Base-by-base conservation (phyloP, 495 filamentous ascomycete species). In the Penicillium steckii region DNA sequence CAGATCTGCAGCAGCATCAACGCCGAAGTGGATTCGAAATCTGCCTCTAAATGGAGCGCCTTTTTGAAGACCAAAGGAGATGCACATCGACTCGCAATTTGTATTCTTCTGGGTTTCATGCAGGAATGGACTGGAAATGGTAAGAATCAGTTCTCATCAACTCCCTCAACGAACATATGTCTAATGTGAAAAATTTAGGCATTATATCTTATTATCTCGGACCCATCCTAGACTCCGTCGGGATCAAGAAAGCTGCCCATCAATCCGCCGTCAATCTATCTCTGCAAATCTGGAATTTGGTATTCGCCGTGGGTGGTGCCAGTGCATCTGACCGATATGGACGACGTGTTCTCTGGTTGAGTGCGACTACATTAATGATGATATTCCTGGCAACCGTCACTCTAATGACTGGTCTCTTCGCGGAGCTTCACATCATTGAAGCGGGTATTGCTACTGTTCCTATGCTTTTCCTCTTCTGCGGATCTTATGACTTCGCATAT, bases 51-150 rank as follows among this genome's bases (percentile, higher is more conserved):
- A 3, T 67, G 52, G 68, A 65, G 51, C 54, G 62, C 59, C 21
- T 85, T 89, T 71, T 75, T 87, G 70, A 69, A 65, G 41, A 85
- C 81, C 44, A 80, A 76, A 60, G 85, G 85, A 48, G 87, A 90
- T 72, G 75, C 84, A 12, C 84, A 85, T 63, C 77, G 85, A 8
- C 57, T 87, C 5, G 43, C 62, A 6, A 67, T 88, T 21, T 79
- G 85, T 35, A 65, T 85, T 30, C 78, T 81, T 3, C 66, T 85
- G 38, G 85, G 85, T 45, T 63, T 67, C 21, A 67, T 67, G 65
- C 83, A 81, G 12, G 85, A 88, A 64, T 88, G 83, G 82, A 81
- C 79, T 44, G 85, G 85, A 44, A 88, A 87, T 58, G 83, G 80
- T 66, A 66, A 22, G 57, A 6, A n/a, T 35, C 5, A 25, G 1